Conservation (phyloP, 768 basidiomycete species). For the Omphalotus guepiniiformis region DNA sequence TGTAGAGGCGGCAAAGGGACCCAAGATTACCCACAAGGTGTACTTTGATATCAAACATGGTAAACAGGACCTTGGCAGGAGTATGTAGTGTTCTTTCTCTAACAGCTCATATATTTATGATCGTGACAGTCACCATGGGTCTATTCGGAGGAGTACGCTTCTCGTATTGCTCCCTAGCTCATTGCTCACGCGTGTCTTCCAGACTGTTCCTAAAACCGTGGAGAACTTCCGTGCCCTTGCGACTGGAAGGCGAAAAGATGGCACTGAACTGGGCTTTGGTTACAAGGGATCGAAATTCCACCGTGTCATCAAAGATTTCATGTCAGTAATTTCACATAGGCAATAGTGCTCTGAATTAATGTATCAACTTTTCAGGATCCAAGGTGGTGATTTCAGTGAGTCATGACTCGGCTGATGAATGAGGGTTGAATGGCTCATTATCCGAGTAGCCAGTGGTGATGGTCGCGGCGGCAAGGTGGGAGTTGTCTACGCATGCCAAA, state of each 20-base stretch:
- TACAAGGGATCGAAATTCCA: conserved; percentile 98
- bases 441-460: conserved; percentile 75
- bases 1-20: conserved; percentile 80
- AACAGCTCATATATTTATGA: conserved; percentile 1
- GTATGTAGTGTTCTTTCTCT: conserved; percentile 37
- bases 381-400: conserved; percentile 97
- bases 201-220: conserved; percentile 94
- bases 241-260: conserved; percentile 78
- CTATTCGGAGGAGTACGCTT: conserved; percentile 79
- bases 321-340: conserved; percentile 40
- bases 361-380: conserved; percentile 65
- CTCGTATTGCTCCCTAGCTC: conserved; percentile 1
- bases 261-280: conserved; percentile 73
- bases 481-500: not conserved
- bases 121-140: conserved; percentile 67
- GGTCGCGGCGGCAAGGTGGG: conserved; percentile 87
- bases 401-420: conserved; percentile 22
- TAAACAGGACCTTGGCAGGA: conserved; percentile 76
- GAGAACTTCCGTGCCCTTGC: conserved; percentile 97
- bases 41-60: conserved; percentile 96
- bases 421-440: too few species aligned
- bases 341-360: not conserved
- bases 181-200: not conserved
- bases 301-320: conserved; percentile 91
- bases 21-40: conserved; percentile 87